Evolutionary conservation across 345 rosid genomes (phyloP).

Genomic region (Salix brachista): DNA sequence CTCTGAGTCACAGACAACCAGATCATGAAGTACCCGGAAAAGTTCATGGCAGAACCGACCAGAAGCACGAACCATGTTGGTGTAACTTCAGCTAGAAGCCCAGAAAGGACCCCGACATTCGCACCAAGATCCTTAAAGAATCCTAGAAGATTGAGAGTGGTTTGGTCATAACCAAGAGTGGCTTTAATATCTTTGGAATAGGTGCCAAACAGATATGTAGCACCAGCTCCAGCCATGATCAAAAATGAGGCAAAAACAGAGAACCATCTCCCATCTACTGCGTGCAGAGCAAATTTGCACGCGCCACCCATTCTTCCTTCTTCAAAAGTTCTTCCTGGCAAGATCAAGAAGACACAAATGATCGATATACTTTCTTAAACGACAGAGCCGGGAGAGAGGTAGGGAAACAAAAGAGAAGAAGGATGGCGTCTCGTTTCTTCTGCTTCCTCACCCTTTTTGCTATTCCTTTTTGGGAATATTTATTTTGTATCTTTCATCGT

Average conservation of each 20-base stretch:
- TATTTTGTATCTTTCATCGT: neutral
- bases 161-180: constrained; percentile 72
- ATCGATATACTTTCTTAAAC: neutral
- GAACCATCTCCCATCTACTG: constrained; percentile 75
- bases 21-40: constrained; percentile 77
- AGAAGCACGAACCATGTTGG: constrained; percentile 88
- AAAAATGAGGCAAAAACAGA: constrained; percentile 81
- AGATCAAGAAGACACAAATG: neutral
- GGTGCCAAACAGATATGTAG: constrained; percentile 73
- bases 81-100: constrained; percentile 77
- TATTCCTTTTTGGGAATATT: neutral
- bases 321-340: neutral
- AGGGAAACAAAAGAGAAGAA: neutral
- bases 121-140: constrained; percentile 90
- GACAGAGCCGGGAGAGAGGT: neutral
- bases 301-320: constrained; percentile 22
- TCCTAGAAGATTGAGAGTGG: constrained; percentile 72
- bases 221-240: constrained; percentile 89
- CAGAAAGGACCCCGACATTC: constrained; percentile 69
- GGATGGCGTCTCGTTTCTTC: neutral
- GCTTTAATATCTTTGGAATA: constrained; percentile 78
- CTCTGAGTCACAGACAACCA: constrained; percentile 66
- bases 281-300: constrained; percentile 38
- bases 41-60: constrained; percentile 76
- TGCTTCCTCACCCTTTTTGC: neutral